These are phyloP conservation scores for Globisporangium rhizosaccharum DNA, from an alignment of 352 stramenopile genomes.

Conservation along the genomic window DNA sequence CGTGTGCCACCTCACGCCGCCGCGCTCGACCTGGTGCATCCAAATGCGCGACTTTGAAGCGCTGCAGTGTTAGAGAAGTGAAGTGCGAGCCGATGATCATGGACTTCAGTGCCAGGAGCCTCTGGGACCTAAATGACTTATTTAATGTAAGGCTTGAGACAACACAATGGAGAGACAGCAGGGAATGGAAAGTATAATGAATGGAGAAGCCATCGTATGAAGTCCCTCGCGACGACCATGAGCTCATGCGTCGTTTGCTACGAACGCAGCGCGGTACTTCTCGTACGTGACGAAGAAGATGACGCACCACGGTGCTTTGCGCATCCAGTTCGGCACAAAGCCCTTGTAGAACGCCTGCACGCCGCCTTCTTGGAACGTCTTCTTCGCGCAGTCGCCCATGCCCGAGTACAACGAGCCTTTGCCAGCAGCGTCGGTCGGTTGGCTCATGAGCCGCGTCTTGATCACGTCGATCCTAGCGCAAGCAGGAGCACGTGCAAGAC, in stretches of 20 bases:
- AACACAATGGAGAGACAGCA: not conserved
- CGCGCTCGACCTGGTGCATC: constrained; percentile 78
- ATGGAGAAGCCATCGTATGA: too few relatives aligned
- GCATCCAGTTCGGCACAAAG: constrained; percentile 86
- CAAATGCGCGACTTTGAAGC: constrained; percentile 76
- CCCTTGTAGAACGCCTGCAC: constrained; percentile 75
- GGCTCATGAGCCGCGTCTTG: constrained; percentile 82
- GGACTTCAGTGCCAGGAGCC: too few relatives aligned
- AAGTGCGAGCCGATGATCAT: too few relatives aligned
- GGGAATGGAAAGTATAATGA: too few relatives aligned
- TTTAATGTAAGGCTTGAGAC: not conserved
- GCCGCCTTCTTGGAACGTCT: constrained; percentile 70
- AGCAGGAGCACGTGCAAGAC: not conserved
- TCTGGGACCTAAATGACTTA: not conserved
- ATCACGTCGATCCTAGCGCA: constrained; percentile 68
- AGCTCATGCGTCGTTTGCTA: constrained; percentile 17
- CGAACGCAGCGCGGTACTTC: constrained; percentile 53
- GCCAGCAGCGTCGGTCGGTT: constrained; percentile 51
- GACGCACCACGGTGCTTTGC: constrained; percentile 81
- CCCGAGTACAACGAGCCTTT: constrained; percentile 57
- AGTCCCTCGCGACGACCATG: too few relatives aligned
- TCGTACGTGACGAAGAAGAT: constrained; percentile 88
- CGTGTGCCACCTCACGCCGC: constrained; percentile 57
- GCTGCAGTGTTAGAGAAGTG: constrained; percentile 34
- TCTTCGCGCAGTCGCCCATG: constrained; percentile 63